Base-by-base conservation (phyloP, 169 alveolate species). In the Blepharisma undulans region DNA sequence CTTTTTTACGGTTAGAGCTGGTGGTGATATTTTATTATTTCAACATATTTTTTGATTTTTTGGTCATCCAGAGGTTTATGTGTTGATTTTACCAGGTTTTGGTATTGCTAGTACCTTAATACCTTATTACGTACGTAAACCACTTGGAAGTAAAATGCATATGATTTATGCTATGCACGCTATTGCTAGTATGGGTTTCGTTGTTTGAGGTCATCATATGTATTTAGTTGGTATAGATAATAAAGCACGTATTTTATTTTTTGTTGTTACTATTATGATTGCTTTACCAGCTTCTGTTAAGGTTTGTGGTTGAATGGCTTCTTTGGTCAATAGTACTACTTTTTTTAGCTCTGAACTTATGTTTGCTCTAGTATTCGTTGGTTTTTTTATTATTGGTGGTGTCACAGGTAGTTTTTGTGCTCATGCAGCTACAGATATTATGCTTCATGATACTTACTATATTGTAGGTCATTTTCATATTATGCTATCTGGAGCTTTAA, bases 151-250 rank as follows among this genome's bases (percentile, higher is more conserved):
- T 72, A 92, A 88, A n/a, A 96, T 94, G 84, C 76, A 96, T 92
- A 95, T 95, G 98, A 89, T 95, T n/a, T 88, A 95, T 95, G 98
- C 98, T 4, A 95, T 95, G 96, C 89, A 93, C 34, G 93, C 97
- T 89, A 95, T 95, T 14, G 97, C 98, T 48, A 30, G 94, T 34
- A 76, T 95, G 94, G 98, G 98, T 48, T 81, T 96, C 36, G 71
- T 95, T 76, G 98, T 95, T 10, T 95, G 97, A 97, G 97, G 95
- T 36, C 97, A 95, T 89, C 97, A 95, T 89, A 95, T 95, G 97
- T 94, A 94, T 84, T 94, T 97, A 33, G 92, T 96, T 16, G 97
- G 97, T 89, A 72, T 95, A 27, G 98, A 95, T 72, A 88, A 88
- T 85, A 97, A 94, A 87, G 95, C 98, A 0, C 82, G 97, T 80